Conservation (phyloP, 495 filamentous ascomycete genomes). For the Bathelium albidoporum region DNA sequence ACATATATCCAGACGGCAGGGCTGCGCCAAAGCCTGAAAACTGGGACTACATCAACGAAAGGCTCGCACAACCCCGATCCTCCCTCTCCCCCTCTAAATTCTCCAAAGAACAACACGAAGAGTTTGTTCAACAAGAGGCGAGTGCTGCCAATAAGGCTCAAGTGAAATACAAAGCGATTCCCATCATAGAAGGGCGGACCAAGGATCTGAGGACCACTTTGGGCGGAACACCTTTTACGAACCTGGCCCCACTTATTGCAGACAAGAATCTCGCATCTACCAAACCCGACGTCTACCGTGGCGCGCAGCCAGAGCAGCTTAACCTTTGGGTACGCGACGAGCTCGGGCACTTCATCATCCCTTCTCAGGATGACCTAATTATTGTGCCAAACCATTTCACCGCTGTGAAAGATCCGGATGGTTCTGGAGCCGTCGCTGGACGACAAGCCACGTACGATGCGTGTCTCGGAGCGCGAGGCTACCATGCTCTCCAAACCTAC, state of each 20-base stretch:
- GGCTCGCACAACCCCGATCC: constrained; percentile 23
- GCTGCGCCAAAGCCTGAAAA: constrained; percentile 20
- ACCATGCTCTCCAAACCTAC: constrained; percentile 37
- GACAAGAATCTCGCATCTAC: constrained; percentile 7
- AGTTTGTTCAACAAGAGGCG: constrained; percentile 23
- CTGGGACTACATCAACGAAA: constrained; percentile 24
- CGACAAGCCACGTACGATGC: constrained; percentile 37
- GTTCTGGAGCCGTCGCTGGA: constrained; percentile 24
- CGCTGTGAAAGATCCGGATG: constrained; percentile 32
- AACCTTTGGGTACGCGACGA: constrained; percentile 17
- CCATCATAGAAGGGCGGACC: constrained; percentile 27
- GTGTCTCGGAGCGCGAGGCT: constrained; percentile 36
- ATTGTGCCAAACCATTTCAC: constrained; percentile 36
- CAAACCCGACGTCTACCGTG: constrained; percentile 35
- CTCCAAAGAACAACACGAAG: constrained; percentile 20
- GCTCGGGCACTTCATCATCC: constrained; percentile 29
- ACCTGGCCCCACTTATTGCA: constrained; percentile 28
- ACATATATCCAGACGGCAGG: constrained; percentile 1
- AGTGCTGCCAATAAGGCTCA: constrained; percentile 16
- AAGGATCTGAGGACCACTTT: constrained; percentile 13
- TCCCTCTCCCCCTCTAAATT: constrained; percentile 36
- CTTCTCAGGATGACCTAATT: constrained; percentile 28
- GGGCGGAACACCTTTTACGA: constrained; percentile 27
- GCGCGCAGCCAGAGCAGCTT: constrained; percentile 26
- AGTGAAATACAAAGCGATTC: constrained; percentile 19